These are phyloP conservation scores for Penicillium cataractarum DNA, from an alignment of 495 filamentous ascomycete genomes.

Conservation along the genomic window DNA sequence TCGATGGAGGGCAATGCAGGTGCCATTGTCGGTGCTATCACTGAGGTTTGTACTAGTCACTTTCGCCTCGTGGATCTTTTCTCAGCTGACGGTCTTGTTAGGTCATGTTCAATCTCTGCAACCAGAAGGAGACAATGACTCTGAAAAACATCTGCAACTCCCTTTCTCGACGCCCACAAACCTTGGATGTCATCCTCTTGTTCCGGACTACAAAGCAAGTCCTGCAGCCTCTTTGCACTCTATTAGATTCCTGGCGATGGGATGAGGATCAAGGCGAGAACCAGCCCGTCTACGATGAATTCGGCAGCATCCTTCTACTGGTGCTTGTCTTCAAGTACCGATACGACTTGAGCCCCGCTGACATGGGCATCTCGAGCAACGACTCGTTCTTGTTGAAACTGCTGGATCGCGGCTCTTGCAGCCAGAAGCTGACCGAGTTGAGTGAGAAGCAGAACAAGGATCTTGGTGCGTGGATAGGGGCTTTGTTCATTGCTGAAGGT, in stretches of 20 bases:
- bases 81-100: conserved; percentile 34
- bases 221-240: conserved; percentile 78
- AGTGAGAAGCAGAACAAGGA: conserved; percentile 75
- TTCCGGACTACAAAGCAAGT: conserved; percentile 78
- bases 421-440: conserved; percentile 65
- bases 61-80: background rate
- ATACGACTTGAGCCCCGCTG: conserved; percentile 69
- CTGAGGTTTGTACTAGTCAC: conserved; percentile 59
- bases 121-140: conserved; percentile 86
- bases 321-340: conserved; percentile 82
- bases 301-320: conserved; percentile 83
- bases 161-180: conserved; percentile 74
- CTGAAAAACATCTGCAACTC: conserved; percentile 82
- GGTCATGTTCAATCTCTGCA: conserved; percentile 78
- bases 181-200: conserved; percentile 82
- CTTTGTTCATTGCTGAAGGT: conserved; percentile 81
- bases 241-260: conserved; percentile 88
- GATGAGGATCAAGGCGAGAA: conserved; percentile 94
- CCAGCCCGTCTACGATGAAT: conserved; percentile 96
- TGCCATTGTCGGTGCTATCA: conserved; percentile 79
- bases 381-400: conserved; percentile 81
- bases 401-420: conserved; percentile 64
- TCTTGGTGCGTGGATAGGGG: conserved; percentile 81
- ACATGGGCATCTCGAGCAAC: conserved; percentile 62
- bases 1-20: conserved; percentile 95